These are phyloP conservation scores for Noccaea caerulescens DNA, from an alignment of 345 rosid genomes.

Conservation along the genomic window DNA sequence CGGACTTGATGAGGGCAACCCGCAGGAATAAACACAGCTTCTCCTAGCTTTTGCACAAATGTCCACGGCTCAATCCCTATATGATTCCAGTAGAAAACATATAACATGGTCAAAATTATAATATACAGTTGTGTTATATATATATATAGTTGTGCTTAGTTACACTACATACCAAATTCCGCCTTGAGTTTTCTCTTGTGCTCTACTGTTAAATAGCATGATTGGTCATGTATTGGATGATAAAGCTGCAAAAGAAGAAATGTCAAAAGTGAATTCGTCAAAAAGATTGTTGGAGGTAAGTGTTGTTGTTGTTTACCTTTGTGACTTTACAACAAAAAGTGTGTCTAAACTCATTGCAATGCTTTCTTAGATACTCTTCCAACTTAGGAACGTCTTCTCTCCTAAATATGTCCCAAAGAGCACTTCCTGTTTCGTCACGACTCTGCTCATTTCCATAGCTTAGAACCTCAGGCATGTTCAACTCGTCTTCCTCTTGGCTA, in stretches of 20 bases:
- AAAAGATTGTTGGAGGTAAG: not conserved
- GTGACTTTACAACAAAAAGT: slow-evolving; percentile 63
- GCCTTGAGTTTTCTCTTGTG: slow-evolving; percentile 78
- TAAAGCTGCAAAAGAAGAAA: slow-evolving; percentile 49
- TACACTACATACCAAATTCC: slow-evolving; percentile 61
- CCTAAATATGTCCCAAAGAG: slow-evolving; percentile 95
- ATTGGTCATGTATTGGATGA: slow-evolving; percentile 89
- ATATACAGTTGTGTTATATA: not conserved
- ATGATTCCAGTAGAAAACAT: slow-evolving; percentile 9
- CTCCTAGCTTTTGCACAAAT: slow-evolving; percentile 81
- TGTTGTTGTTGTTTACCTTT: slow-evolving; percentile 50
- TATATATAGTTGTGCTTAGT: not conserved
- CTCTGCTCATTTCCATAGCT: slow-evolving; percentile 25
- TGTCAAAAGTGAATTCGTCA: not conserved
- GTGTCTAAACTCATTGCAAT: slow-evolving; percentile 77
- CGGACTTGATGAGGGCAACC: slow-evolving; percentile 99
- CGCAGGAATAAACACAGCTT: slow-evolving; percentile 92
- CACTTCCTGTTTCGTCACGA: slow-evolving; percentile 52
- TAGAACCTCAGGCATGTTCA: slow-evolving; percentile 21
- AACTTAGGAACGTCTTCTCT: slow-evolving; percentile 85
- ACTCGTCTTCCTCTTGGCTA: slow-evolving; percentile 24
- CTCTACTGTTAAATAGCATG: slow-evolving; percentile 67
- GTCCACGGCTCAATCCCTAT: slow-evolving; percentile 93
- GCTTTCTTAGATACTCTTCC: slow-evolving; percentile 69
- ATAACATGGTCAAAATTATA: not conserved